A percentile compares a stretch with the other conserved stretches of the same genome.
These are phyloP conservation scores for Fusarium sacchari DNA, from an alignment of 2,329 filamentous ascomycete species.

Conservation along the genomic window DNA sequence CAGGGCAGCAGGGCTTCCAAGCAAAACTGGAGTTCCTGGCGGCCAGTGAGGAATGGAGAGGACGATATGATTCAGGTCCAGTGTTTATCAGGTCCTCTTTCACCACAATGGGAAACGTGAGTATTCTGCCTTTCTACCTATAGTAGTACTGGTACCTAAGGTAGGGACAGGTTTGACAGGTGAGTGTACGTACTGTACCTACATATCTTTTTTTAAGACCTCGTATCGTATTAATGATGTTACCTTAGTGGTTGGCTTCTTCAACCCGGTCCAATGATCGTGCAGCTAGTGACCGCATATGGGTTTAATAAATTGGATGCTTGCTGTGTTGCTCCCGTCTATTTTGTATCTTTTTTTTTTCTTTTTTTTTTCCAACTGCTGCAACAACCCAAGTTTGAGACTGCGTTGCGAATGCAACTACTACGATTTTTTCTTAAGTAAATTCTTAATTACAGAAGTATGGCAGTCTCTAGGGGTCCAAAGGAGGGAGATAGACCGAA, in stretches of 20 bases:
- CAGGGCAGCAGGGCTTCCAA: background rate
- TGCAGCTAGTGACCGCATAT: slow-evolving; percentile 23
- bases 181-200: background rate
- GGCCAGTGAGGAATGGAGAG: slow-evolving; percentile 20
- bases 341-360: background rate
- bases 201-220: slow-evolving; percentile 10
- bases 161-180: background rate
- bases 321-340: background rate
- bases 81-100: slow-evolving; percentile 3
- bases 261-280: slow-evolving; percentile 25
- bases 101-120: slow-evolving; percentile 3
- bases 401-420: background rate
- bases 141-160: no score
- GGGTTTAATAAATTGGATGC: slow-evolving; percentile 1
- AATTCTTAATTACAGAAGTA: background rate
- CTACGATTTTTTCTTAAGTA: background rate
- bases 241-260: slow-evolving; percentile 1
- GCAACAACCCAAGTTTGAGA: background rate
- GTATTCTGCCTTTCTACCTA: background rate
- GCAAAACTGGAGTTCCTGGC: slow-evolving; percentile 6
- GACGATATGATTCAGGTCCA: background rate
- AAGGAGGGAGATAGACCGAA: slow-evolving; percentile 9
- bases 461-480: background rate
- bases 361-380: no score
- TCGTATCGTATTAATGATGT: slow-evolving; percentile 21